Percentiles rank a stretch among this genome's conserved stretches.
These are phyloP conservation scores for Pisolithus sp. DNA, from an alignment of 768 basidiomycete species.

Conservation along the genomic window DNA sequence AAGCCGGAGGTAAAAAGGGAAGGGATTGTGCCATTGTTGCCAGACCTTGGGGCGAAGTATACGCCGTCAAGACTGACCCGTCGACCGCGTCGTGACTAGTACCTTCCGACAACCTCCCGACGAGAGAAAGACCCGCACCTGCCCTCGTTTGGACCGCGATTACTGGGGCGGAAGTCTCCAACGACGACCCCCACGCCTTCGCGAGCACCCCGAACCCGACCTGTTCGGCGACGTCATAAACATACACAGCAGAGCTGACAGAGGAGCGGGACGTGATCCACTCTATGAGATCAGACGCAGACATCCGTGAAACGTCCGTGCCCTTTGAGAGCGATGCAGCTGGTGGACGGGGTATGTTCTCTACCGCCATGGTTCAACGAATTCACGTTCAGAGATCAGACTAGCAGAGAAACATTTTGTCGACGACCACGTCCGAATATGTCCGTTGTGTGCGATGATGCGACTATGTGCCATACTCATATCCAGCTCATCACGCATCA, in stretches of 20 bases:
- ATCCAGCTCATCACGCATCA: too few species aligned
- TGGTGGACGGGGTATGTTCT: background rate
- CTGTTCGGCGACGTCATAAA: conserved; percentile 81
- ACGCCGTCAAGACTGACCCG: conserved; percentile 64
- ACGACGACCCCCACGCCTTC: conserved; percentile 52
- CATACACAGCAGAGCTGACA: conserved; percentile 62
- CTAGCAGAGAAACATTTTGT: too few species aligned
- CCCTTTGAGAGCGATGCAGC: background rate
- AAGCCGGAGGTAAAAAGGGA: conserved; percentile 59
- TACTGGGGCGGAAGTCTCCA: conserved; percentile 43
- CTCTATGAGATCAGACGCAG: conserved; percentile 64
- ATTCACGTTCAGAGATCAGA: too few species aligned
- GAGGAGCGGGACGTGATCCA: conserved; percentile 51
- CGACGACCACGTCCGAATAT: background rate
- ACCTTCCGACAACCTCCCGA: conserved; percentile 75
- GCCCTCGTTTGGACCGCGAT: conserved; percentile 74
- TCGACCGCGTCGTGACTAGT: conserved; percentile 61
- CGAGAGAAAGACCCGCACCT: conserved; percentile 75
- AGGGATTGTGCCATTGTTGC: conserved; percentile 79
- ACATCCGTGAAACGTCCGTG: conserved; percentile 11
- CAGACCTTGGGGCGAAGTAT: conserved; percentile 79
- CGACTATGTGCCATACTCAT: background rate
- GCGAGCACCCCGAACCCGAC: conserved; percentile 74
- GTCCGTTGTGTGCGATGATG: background rate
- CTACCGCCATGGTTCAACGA: conserved; percentile 17